Conservation (phyloP, 768 basidiomycete genomes). For the Mycena leptocephala region DNA sequence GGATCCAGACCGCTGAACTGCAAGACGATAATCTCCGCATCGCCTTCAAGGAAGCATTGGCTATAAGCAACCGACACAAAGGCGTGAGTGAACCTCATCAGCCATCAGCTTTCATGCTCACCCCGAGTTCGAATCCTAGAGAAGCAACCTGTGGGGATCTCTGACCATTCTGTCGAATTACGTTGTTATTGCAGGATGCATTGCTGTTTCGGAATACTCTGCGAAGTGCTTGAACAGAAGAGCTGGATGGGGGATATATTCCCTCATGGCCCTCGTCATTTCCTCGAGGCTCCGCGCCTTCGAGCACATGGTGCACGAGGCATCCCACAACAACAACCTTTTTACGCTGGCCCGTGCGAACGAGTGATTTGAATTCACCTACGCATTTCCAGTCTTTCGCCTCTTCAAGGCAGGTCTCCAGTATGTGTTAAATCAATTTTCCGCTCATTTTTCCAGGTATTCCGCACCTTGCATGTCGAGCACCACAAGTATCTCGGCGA, state of each 20-base stretch:
- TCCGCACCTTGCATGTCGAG: too few relatives aligned
- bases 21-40: neutral
- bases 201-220: neutral
- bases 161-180: conserved; percentile 4
- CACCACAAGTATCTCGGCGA: too few relatives aligned
- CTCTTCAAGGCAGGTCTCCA: too few relatives aligned
- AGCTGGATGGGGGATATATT: neutral
- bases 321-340: conserved; percentile 20
- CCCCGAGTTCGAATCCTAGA: neutral
- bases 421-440: too few relatives aligned
- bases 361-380: conserved; percentile 22
- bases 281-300: conserved; percentile 10
- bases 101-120: neutral
- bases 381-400: conserved; percentile 20
- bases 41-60: conserved; percentile 21
- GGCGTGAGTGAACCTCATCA: neutral
- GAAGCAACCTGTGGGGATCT: conserved; percentile 9
- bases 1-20: neutral
- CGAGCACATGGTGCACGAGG: conserved; percentile 20
- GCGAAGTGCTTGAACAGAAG: neutral
- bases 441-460: too few relatives aligned
- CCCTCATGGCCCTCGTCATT: conserved; percentile 14
- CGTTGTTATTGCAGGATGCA: neutral
- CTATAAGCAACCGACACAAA: conserved; percentile 25
- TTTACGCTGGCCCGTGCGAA: conserved; percentile 9